Percentiles rank a stretch among this genome's conserved stretches.
These are phyloP conservation scores for Durio zibethinus DNA, from an alignment of 345 rosid species.

Conservation along the genomic window DNA sequence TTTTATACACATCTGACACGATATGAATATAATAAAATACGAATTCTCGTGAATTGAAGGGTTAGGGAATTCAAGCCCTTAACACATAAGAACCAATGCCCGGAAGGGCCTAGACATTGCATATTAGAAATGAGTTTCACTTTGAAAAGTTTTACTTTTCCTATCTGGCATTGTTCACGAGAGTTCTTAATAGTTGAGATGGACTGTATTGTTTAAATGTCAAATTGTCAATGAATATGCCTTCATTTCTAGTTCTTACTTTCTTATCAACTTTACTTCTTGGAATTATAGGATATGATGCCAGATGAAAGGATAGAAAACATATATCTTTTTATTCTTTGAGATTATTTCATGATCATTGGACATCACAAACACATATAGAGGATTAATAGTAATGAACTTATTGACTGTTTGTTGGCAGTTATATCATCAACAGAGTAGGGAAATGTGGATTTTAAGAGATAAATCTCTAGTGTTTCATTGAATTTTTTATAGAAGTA, in stretches of 20 bases:
- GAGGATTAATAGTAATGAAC: background rate
- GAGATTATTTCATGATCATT: background rate
- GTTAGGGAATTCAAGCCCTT: background rate
- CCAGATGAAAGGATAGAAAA: background rate
- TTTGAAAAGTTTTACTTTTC: background rate
- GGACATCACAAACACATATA: background rate
- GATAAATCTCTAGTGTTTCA: background rate
- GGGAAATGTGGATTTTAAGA: background rate
- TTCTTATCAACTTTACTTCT: background rate
- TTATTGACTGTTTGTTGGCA: background rate
- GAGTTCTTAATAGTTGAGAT: background rate
- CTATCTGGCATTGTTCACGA: background rate
- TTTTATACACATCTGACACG: too few species aligned
- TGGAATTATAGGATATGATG: background rate
- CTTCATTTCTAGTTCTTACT: background rate
- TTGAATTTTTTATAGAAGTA: background rate
- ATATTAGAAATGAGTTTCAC: background rate
- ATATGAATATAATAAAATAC: too few species aligned
- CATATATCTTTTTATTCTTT: background rate
- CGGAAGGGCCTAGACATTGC: background rate
- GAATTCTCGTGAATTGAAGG: background rate
- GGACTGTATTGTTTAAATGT: background rate
- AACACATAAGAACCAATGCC: background rate
- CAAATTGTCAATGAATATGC: background rate
- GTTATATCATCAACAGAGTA: background rate